phyloP scores from a whole-genome alignment of 2,329 filamentous ascomycete species.

The Botrytis deweyae region DNA sequence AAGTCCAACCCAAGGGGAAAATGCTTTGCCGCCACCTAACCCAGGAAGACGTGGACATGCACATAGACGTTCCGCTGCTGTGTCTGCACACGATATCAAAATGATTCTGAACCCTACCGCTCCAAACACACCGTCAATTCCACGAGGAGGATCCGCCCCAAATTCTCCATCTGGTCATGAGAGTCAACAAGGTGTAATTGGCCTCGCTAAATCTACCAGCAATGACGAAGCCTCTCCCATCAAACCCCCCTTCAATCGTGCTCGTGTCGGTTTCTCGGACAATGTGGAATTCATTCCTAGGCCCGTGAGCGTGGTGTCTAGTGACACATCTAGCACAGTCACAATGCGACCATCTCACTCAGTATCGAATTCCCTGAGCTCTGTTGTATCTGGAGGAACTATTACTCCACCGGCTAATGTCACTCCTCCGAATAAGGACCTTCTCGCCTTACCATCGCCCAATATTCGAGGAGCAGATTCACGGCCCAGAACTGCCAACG shows the following conservation, averaged over 20 bases:
- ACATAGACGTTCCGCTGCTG: slow-evolving; percentile 71
- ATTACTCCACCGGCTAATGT: slow-evolving; percentile 25
- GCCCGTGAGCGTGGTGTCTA: slow-evolving; percentile 80
- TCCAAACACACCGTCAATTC: slow-evolving; percentile 22
- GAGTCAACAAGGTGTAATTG: slow-evolving; percentile 17
- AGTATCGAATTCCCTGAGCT: slow-evolving; percentile 71
- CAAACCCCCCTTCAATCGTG: slow-evolving; percentile 45
- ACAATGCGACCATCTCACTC: slow-evolving; percentile 68
- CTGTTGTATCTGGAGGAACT: slow-evolving; percentile 65
- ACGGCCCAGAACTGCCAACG: slow-evolving; percentile 69
- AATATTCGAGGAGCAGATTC: slow-evolving; percentile 48
- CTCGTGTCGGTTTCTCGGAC: slow-evolving; percentile 80
- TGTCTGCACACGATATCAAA: slow-evolving; percentile 80
- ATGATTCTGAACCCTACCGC: slow-evolving; percentile 56
- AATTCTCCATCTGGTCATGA: slow-evolving; percentile 44
- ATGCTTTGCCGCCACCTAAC: slow-evolving; percentile 54
- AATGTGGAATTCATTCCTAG: slow-evolving; percentile 80
- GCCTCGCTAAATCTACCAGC: neutral
- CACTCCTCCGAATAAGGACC: slow-evolving; percentile 43
- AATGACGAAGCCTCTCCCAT: slow-evolving; percentile 22
- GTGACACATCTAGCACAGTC: slow-evolving; percentile 75
- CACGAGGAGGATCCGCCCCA: slow-evolving; percentile 41
- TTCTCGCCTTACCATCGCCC: slow-evolving; percentile 40
- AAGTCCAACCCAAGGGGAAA: slow-evolving; percentile 66
- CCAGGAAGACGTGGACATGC: slow-evolving; percentile 64